Base-by-base conservation (phyloP, 805 yeast species). In the Pichia cephalocereana region DNA sequence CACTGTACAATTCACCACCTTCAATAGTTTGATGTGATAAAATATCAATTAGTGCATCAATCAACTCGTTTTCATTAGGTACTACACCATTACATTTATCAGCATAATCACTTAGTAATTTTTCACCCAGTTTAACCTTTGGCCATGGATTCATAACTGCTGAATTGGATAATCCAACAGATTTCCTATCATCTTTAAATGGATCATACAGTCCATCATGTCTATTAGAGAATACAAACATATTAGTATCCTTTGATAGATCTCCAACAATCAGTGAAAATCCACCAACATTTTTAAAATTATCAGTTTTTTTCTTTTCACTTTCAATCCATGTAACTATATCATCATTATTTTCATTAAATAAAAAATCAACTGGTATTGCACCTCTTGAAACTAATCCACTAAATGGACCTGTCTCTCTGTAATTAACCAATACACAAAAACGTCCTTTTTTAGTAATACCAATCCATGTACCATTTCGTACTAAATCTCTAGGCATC, bases 391-490 rank as follows among this genome's bases (percentile, higher is more conserved):
- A 75, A 5, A 63, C 40, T 8, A 17, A 26, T n/a, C 51, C 46
- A 28, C 12, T 9, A 4, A n/a, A 37, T 17, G 14, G 23, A 4
- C 23, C 58, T 8, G 53, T 63, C 55, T 84, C 93, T 43, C 86
- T 67, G 60, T 77, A 80, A 61, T 91, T 91, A 17, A 93, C 81
- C 28, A 91, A 71, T 2, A 84, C 84, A 0, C 95, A 85, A 2
- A 90, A 49, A 50, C 74, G 71, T 0, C 87, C 87, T 3, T 56
- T 60, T 31, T 69, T 68, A 28, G 53, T 57, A 2, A 84, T 74
- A 0, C 96, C 97, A 1, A 87, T 77, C 99, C 99, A 93, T 0
- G 97, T 86, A 1, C 99, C 97, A 1, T 70, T 65, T 36, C 89
- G 64, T 0, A 82, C 87, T 56, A 85, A 62, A 62, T 91, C 97